phyloP scores from a whole-genome alignment of 257 asterid species.

The Solanum appendiculatum region DNA sequence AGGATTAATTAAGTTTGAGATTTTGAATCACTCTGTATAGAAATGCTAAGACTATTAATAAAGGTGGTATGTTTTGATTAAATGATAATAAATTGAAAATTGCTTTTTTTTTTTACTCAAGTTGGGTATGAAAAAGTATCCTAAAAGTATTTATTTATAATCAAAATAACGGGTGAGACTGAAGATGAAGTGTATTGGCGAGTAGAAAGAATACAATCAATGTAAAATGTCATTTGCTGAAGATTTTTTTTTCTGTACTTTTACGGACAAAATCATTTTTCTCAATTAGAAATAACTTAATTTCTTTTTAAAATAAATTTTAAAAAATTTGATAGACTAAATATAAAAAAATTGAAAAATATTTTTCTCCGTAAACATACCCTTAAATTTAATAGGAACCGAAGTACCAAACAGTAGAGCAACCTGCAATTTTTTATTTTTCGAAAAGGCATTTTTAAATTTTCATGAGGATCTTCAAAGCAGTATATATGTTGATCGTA shows the following conservation, averaged over 20 bases:
- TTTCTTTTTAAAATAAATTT: neutral
- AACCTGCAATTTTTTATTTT: neutral
- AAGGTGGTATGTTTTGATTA: neutral
- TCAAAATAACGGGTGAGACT: too few species aligned
- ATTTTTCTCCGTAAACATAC: neutral
- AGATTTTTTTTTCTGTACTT: neutral
- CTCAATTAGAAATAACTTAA: neutral
- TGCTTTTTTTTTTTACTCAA: too few species aligned
- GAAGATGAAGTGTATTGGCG: neutral
- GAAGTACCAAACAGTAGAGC: neutral
- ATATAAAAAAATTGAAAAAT: neutral
- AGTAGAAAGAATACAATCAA: neutral
- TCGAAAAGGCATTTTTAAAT: neutral
- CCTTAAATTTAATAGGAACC: neutral
- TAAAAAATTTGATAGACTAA: neutral
- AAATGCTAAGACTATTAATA: neutral
- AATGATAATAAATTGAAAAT: neutral
- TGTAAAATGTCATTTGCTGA: neutral
- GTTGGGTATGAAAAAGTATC: too few species aligned
- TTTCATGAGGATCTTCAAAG: neutral
- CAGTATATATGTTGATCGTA: neutral
- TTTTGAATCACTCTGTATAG: neutral
- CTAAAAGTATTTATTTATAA: too few species aligned
- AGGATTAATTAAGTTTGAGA: neutral
- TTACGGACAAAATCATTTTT: neutral